A percentile compares a stretch with the other conserved stretches of the same genome.
Conservation (phyloP, 2,329 filamentous ascomycete genomes). For the Calonectria honghensis region DNA sequence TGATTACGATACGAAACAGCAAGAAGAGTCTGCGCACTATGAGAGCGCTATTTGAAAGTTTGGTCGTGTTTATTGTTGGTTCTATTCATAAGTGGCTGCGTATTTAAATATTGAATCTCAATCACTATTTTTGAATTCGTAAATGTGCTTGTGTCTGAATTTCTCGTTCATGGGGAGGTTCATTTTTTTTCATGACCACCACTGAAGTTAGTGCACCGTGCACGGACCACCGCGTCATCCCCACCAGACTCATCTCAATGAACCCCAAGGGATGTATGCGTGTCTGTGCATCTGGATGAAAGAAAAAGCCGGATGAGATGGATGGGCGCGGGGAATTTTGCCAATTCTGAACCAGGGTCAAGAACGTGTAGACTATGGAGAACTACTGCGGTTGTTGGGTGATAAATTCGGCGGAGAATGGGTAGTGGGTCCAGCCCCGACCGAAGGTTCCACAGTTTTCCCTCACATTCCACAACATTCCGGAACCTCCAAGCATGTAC, state of each 20-base stretch:
- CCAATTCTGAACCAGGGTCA: background rate
- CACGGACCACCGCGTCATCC: background rate
- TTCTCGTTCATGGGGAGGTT: background rate
- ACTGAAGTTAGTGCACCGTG: background rate
- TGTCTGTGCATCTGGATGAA: background rate
- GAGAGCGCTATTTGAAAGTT: background rate
- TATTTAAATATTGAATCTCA: background rate
- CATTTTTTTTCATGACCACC: no score
- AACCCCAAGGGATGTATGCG: background rate
- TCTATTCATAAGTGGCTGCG: background rate
- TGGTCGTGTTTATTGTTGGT: no score
- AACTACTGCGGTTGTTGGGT: background rate
- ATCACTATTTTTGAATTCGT: background rate
- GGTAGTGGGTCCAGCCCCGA: background rate
- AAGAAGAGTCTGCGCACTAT: conserved; percentile 7
- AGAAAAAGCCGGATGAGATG: background rate
- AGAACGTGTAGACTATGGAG: background rate
- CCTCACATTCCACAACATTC: conserved; percentile 2
- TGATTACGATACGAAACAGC: background rate
- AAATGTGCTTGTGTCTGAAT: background rate
- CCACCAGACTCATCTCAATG: background rate
- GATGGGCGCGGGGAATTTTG: background rate
- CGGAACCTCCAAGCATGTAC: background rate
- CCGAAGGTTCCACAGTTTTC: conserved; percentile 11
- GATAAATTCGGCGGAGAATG: background rate